phyloP scores from a whole-genome alignment of 805 yeast genomes.

The Cyberlindnera americana region DNA sequence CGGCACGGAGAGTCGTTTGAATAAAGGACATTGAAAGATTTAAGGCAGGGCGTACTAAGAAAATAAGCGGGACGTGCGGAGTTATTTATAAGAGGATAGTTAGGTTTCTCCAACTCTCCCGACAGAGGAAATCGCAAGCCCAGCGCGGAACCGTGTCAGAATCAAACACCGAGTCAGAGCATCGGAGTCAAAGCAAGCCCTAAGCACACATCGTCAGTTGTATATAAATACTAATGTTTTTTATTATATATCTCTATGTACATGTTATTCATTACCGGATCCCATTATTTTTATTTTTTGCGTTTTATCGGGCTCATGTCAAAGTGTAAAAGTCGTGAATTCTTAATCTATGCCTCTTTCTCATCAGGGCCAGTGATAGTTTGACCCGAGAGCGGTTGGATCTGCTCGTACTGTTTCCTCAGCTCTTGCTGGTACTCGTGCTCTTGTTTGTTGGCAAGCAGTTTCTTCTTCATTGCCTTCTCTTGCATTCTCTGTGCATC shows the following conservation, averaged over 20 bases:
- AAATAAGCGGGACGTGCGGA: background rate
- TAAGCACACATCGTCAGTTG: no score
- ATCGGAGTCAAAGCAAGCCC: slow-evolving; percentile 1
- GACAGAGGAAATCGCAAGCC: background rate
- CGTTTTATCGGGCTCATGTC: no score
- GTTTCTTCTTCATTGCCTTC: slow-evolving; percentile 31
- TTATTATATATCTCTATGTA: background rate
- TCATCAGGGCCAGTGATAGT: slow-evolving; percentile 41
- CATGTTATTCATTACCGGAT: background rate
- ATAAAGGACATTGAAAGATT: slow-evolving; percentile 22
- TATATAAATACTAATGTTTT: background rate
- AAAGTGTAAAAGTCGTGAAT: no score
- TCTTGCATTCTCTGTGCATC: slow-evolving; percentile 55
- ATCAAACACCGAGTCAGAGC: slow-evolving; percentile 2
- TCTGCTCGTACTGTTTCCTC: slow-evolving; percentile 48
- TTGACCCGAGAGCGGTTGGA: slow-evolving; percentile 64
- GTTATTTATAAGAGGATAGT: background rate
- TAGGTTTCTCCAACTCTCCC: background rate
- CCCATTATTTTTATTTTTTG: no score
- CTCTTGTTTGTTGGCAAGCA: slow-evolving; percentile 51
- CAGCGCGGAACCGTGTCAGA: background rate
- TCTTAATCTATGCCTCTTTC: slow-evolving; percentile 1
- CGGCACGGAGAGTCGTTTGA: slow-evolving; percentile 22
- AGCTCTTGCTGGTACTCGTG: slow-evolving; percentile 63
- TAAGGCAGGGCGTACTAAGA: background rate